These are phyloP conservation scores for Saprolegnia parasitica DNA, from an alignment of 352 stramenopile genomes.

Conservation along the genomic window DNA sequence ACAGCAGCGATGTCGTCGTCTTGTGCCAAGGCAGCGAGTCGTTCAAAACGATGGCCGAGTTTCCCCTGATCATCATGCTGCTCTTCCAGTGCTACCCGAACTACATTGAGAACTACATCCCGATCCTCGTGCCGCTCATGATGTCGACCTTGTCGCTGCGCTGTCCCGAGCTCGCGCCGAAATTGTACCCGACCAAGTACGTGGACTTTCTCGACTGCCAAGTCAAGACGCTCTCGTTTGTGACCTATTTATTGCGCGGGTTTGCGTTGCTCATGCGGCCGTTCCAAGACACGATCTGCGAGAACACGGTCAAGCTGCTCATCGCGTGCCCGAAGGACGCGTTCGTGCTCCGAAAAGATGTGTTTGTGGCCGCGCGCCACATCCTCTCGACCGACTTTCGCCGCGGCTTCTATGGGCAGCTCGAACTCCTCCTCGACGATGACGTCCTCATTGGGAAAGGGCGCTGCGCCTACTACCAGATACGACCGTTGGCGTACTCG, in stretches of 20 bases:
- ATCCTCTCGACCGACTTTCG: conserved; percentile 98
- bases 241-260: conserved; percentile 94
- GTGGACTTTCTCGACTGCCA: conserved; percentile 93
- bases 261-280: conserved; percentile 91
- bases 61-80: conserved; percentile 97
- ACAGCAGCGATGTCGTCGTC: background rate
- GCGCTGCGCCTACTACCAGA: conserved; percentile 79
- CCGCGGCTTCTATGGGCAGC: conserved; percentile 92
- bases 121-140: conserved; percentile 95
- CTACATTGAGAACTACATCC: conserved; percentile 94
- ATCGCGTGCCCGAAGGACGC: conserved; percentile 92
- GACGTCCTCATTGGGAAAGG: conserved; percentile 89
- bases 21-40: conserved; percentile 86
- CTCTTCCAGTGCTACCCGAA: conserved; percentile 98
- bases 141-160: conserved; percentile 91
- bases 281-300: conserved; percentile 92
- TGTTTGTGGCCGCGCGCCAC: conserved; percentile 94
- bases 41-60: conserved; percentile 95
- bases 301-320: conserved; percentile 93
- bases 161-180: conserved; percentile 53
- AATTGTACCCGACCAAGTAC: conserved; percentile 63
- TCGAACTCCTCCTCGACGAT: conserved; percentile 95
- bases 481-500: conserved; percentile 94
- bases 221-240: conserved; percentile 97
- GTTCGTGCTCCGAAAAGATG: conserved; percentile 93